Evolutionary conservation across 345 rosid species (phyloP).

Genomic region (Turnera subulata): DNA sequence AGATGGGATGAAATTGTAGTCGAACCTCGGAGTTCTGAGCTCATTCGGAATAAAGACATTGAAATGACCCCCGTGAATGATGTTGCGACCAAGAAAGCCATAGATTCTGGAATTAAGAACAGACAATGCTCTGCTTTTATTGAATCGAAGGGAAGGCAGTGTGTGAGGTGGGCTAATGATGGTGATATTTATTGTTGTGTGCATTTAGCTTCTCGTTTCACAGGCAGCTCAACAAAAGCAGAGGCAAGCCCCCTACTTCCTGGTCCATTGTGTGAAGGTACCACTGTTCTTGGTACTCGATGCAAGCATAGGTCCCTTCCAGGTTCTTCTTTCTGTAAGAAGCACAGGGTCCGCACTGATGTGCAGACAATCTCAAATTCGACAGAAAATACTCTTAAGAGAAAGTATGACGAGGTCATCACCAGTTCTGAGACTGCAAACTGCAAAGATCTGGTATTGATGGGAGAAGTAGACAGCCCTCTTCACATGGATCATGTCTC

Average conservation of each 20-base stretch:
- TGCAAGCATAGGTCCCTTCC: constrained; percentile 91
- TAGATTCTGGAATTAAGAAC: constrained; percentile 60
- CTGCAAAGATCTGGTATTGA: constrained; percentile 45
- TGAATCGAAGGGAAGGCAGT: constrained; percentile 91
- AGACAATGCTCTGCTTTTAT: constrained; percentile 88
- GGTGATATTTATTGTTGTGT: constrained; percentile 98
- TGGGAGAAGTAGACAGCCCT: constrained; percentile 42
- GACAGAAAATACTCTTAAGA: constrained; percentile 37
- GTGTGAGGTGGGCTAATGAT: constrained; percentile 97
- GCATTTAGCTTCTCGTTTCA: constrained; percentile 93
- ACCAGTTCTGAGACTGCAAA: constrained; percentile 33
- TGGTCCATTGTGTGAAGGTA: constrained; percentile 78
- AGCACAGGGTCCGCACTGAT: constrained; percentile 68
- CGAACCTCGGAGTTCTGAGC: constrained; percentile 50
- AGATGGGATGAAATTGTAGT: constrained; percentile 73
- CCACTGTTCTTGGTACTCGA: constrained; percentile 90
- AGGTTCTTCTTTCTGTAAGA: constrained; percentile 82
- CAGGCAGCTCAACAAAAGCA: constrained; percentile 48
- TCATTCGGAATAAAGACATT: constrained; percentile 17
- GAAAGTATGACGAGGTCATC: constrained; percentile 50
- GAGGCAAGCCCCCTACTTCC: constrained; percentile 54
- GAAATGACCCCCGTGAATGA: constrained; percentile 38
- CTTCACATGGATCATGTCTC: constrained; percentile 44
- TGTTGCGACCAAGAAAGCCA: constrained; percentile 31
- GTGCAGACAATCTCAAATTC: constrained; percentile 19